Base-by-base conservation (phyloP, 768 basidiomycete species). In the Tricholoma sp. region DNA sequence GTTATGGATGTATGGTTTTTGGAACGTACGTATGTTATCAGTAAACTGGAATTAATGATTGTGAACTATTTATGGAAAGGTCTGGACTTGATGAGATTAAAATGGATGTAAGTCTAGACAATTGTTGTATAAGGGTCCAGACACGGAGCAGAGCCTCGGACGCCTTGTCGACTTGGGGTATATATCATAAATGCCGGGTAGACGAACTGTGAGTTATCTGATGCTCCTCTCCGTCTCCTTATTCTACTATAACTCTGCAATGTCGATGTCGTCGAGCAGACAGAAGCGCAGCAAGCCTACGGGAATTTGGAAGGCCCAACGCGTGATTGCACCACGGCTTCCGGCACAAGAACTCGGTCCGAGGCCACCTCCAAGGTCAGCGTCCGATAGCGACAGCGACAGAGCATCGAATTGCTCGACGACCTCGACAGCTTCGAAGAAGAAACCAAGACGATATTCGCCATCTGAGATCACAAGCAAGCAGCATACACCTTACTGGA, bases 251-350 rank as follows among this genome's bases (percentile, higher is more conserved):
- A 60, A 57, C 52, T 55, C 53, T 39, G 59, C 45, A 18, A 61
- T 65, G 59, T 43, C 61, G 46, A 55, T 57, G 57, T 54, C 61
- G 37, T 56, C 64, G 41, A 61, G 51, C 59, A 49, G 56, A 14
- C 56, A 56, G 57, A 70, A 66, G 47, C 63, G 67, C 8, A 58
- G 67, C 35, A 69, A 72, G 49, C 77, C 77, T 60, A 72, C 67
- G 59, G 79, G 78, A 49, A 63, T 79, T 22, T 80, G 77, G 78
- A 76, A 71, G 65, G 75, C 72, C 66, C 47, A 50, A 6, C 74
- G 76, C 63, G 72, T 70, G 66, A 75, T 58, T 37, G 66, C 66
- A 51, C 69, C 68, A 57, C 63, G 69, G 63, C 64, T 57, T 34
- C 52, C 61, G 62, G 64, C 57, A 52, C 52, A 59, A 60, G 41